Evolutionary conservation across 2,329 filamentous ascomycete species (phyloP).

Genomic region (Geosmithia morbida): DNA sequence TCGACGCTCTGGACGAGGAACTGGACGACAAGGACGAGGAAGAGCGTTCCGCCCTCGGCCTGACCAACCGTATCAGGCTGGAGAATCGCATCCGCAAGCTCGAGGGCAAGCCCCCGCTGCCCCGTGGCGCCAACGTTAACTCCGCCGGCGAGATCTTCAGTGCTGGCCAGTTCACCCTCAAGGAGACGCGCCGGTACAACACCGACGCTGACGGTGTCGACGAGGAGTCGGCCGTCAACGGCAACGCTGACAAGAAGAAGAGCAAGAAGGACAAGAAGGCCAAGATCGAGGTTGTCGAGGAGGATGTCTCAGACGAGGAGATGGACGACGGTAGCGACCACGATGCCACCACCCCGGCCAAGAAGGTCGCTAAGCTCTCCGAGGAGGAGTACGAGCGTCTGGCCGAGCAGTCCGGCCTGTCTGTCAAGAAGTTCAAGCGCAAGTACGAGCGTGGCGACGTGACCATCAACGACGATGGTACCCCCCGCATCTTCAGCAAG

Average conservation of each 20-base stretch:
- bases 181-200: conserved; percentile 91
- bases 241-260: conserved; percentile 18
- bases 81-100: conserved; percentile 64
- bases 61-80: conserved; percentile 55
- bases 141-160: conserved; percentile 52
- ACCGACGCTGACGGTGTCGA: conserved; percentile 76
- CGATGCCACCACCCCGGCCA: conserved; percentile 17
- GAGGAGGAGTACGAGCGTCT: conserved; percentile 43
- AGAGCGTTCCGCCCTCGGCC: conserved; percentile 70
- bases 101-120: conserved; percentile 79
- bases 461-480: conserved; percentile 48
- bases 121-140: conserved; percentile 59
- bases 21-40: conserved; percentile 51
- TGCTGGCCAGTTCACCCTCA: conserved; percentile 76
- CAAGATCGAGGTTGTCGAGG: conserved; percentile 23
- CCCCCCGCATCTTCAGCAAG: conserved; percentile 55
- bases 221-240: conserved; percentile 35
- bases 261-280: conserved; percentile 26
- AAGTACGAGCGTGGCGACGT: conserved; percentile 68
- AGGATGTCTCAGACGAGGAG: conserved; percentile 18
- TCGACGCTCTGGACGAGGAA: conserved; percentile 60
- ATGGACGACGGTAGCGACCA: conserved; percentile 23
- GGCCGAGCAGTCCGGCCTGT: conserved; percentile 54
- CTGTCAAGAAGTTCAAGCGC: conserved; percentile 62
- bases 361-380: conserved; percentile 28